These are phyloP conservation scores for Yamadazyma insecticola DNA, from an alignment of 805 yeast species.

Conservation along the genomic window DNA sequence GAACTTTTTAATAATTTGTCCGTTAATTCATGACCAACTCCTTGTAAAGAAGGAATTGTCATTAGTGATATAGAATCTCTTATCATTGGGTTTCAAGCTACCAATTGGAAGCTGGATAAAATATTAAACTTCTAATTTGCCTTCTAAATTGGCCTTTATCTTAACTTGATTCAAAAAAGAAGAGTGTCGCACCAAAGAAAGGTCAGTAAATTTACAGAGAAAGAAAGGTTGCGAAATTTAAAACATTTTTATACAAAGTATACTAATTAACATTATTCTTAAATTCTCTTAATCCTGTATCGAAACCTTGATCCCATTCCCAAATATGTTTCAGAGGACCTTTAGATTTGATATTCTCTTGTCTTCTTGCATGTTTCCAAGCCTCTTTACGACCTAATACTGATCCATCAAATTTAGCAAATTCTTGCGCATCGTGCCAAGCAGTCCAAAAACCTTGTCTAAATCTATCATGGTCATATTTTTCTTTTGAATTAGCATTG, in stretches of 20 bases:
- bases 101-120: too few relatives aligned
- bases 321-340: slow-evolving; percentile 61
- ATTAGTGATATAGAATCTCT: slow-evolving; percentile 3
- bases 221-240: too few relatives aligned
- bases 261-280: slow-evolving; percentile 4
- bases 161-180: too few relatives aligned
- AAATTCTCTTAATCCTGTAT: slow-evolving; percentile 52
- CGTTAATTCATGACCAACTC: slow-evolving; percentile 5
- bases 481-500: slow-evolving; percentile 47
- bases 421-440: slow-evolving; percentile 68
- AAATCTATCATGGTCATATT: slow-evolving; percentile 77
- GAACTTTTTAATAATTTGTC: slow-evolving; percentile 8
- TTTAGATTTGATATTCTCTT: slow-evolving; percentile 53
- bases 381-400: slow-evolving; percentile 69
- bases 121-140: too few relatives aligned
- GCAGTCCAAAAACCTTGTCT: slow-evolving; percentile 74
- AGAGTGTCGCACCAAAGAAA: too few relatives aligned
- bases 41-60: slow-evolving; percentile 1
- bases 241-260: too few relatives aligned
- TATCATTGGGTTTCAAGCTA: too few relatives aligned
- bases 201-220: too few relatives aligned
- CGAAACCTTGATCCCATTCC: slow-evolving; percentile 91
- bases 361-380: slow-evolving; percentile 59
- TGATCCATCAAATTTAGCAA: slow-evolving; percentile 66
- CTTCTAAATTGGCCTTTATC: too few relatives aligned